Evolutionary conservation across 2,329 filamentous ascomycete species (phyloP).

Genomic region (Phyllosticta citrichinensis): DNA sequence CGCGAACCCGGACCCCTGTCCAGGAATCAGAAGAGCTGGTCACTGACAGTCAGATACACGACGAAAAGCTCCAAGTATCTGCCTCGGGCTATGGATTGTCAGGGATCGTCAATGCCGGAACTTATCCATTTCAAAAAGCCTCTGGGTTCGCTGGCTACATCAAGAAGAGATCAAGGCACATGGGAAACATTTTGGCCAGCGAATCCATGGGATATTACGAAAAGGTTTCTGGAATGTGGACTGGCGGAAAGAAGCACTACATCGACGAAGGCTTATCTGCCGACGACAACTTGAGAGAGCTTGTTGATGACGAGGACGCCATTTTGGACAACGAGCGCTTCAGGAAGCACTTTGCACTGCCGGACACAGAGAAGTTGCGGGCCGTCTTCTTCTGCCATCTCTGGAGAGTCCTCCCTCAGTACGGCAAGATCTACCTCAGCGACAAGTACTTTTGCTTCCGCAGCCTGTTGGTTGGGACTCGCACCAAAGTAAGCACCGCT

Average conservation of each 20-base stretch:
- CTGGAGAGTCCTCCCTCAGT: constrained; percentile 80
- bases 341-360: constrained; percentile 81
- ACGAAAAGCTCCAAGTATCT: constrained; percentile 6
- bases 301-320: constrained; percentile 46
- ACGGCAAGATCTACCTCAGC: constrained; percentile 94
- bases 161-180: constrained; percentile 64
- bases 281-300: constrained; percentile 51
- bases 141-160: constrained; percentile 76
- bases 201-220: constrained; percentile 95
- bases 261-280: constrained; percentile 55
- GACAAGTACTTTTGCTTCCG: constrained; percentile 84
- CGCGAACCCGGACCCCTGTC: constrained; percentile 1
- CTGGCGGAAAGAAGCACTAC: constrained; percentile 83
- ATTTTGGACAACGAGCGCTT: constrained; percentile 57
- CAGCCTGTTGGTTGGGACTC: constrained; percentile 76
- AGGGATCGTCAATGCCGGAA: constrained; percentile 50
- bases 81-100: constrained; percentile 23
- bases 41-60: constrained; percentile 1
- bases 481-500: constrained; percentile 53
- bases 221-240: constrained; percentile 96
- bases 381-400: constrained; percentile 89
- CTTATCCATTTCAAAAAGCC: constrained; percentile 74
- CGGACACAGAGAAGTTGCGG: constrained; percentile 68
- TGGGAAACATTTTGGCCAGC: constrained; percentile 73
- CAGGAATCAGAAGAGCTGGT: neutral